Evolutionary conservation across 148 eudicot species (phyloP).

Genomic region (Rhododendron griersonianum): DNA sequence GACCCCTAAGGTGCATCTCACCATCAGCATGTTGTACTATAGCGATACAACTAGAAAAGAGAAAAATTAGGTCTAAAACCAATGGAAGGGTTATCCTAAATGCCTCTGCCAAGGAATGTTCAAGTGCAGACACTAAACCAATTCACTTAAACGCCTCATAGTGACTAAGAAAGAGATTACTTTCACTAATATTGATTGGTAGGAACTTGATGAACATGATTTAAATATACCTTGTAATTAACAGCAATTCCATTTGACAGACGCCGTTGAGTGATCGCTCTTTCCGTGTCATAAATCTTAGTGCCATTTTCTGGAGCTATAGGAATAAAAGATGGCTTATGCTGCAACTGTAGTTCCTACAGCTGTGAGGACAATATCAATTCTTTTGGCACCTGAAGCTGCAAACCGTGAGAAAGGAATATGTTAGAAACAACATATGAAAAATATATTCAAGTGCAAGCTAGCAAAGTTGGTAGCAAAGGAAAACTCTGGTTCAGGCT

Average conservation of each 20-base stretch:
- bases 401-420: constrained; percentile 18
- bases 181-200: background rate
- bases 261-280: constrained; percentile 75
- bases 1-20: background rate
- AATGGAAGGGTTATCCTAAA: background rate
- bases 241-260: constrained; percentile 94
- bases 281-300: constrained; percentile 64
- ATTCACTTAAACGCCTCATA: background rate
- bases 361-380: constrained; percentile 58
- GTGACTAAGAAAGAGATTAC: background rate
- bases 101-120: background rate
- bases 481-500: constrained; percentile 88
- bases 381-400: constrained; percentile 97
- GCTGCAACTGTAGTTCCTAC: constrained; percentile 50
- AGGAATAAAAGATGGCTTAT: constrained; percentile 59
- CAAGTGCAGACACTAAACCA: background rate
- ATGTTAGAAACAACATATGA: background rate
- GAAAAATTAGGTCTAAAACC: no score
- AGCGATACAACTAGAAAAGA: no score
- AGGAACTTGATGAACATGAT: background rate
- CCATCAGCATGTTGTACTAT: no score
- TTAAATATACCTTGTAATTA: constrained; percentile 70
- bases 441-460: background rate
- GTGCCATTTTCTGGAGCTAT: constrained; percentile 35
- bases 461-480: constrained; percentile 14